Evolutionary conservation across 371 early-diverging fungal genomes (phyloP), one percentile per base, ranked within the genome.

Genomic region (Nematocida major): DNA sequence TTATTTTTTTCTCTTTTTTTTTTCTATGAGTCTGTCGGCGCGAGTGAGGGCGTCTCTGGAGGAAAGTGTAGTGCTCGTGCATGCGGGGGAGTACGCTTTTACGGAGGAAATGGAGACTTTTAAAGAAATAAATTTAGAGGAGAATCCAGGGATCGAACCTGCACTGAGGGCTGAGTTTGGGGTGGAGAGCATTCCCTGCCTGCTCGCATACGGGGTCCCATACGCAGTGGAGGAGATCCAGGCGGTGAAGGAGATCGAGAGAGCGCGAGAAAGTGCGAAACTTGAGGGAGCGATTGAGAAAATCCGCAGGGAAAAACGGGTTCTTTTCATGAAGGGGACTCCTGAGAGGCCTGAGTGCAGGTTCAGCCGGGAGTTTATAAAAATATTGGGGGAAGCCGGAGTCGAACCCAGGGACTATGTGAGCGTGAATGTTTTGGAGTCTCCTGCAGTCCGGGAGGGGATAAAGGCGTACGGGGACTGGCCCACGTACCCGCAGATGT

Each of bases 401-500:
- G 22, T 67, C 30, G 30, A 61, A 4, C 28, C 49, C 32, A 48
- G 59, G 11, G 54, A 79, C 34, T 67, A 82, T 18, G 89, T 20
- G 85, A 59, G 92, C 91, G 26, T 86, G 84, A 89, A 95, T 85
- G 91, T 95, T 80, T 82, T 94, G 57, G 88, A 88, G 24, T 91
- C 93, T 84, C 91, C 92, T 36, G 88, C 89, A 51, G 53, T 82
- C 30, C 48, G 84, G 32, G 68, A 80, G 83, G 87, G 81, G 0
- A 81, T 94, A 73, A 94, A 94, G 84, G 81, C 87, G 65, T 89
- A 87, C 68, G 88, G 89, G 42, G 85, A 87, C 54, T 95, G 96
- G 97, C 94, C 94, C 9, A 97, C 96, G 18, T 92, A 94, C 84
- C 97, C 97, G 39, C 96, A 96, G 86, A 89, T 96, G 5, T 97